Conservation (phyloP, 305 asterid genomes). For the Rubia occidens region DNA sequence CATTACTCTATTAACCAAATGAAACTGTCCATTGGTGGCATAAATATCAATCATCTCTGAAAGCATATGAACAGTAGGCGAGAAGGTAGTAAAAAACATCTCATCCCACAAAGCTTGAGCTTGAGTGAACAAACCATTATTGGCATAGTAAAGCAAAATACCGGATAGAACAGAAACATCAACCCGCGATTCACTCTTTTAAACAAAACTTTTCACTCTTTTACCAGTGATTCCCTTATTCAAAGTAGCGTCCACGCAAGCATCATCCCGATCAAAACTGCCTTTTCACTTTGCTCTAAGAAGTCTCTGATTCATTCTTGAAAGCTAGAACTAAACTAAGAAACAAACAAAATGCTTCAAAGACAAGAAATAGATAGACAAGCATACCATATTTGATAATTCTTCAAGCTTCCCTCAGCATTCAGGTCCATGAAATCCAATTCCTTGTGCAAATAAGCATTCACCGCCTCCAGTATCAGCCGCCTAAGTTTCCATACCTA, state of each 20-base stretch:
- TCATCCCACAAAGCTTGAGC: conserved; percentile 55
- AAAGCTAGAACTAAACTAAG: not conserved
- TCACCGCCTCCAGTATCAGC: conserved; percentile 56
- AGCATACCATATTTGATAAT: conserved; percentile 82
- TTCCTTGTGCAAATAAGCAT: conserved; percentile 52
- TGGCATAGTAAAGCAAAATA: conserved; percentile 41
- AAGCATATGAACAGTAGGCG: conserved; percentile 40
- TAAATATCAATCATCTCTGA: conserved; percentile 40
- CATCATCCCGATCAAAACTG: not conserved
- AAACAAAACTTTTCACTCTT: conserved; percentile 20
- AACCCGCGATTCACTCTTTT: conserved; percentile 21
- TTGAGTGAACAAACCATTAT: conserved; percentile 34
- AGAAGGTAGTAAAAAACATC: conserved; percentile 44
- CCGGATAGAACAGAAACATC: conserved; percentile 32
- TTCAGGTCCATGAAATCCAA: conserved; percentile 53
- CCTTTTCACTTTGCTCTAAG: conserved; percentile 27
- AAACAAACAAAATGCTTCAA: not conserved
- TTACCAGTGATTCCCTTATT: conserved; percentile 19
- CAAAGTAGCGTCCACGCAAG: conserved; percentile 9
- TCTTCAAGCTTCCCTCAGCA: conserved; percentile 57
- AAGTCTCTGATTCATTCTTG: conserved; percentile 13
- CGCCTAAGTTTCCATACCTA: conserved; percentile 25
- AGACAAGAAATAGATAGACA: not conserved
- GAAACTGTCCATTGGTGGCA: conserved; percentile 35
- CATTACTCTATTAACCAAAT: conserved; percentile 40